Conservation (phyloP, 2,329 filamentous ascomycete species). For the Cladophialophora carrionii region DNA sequence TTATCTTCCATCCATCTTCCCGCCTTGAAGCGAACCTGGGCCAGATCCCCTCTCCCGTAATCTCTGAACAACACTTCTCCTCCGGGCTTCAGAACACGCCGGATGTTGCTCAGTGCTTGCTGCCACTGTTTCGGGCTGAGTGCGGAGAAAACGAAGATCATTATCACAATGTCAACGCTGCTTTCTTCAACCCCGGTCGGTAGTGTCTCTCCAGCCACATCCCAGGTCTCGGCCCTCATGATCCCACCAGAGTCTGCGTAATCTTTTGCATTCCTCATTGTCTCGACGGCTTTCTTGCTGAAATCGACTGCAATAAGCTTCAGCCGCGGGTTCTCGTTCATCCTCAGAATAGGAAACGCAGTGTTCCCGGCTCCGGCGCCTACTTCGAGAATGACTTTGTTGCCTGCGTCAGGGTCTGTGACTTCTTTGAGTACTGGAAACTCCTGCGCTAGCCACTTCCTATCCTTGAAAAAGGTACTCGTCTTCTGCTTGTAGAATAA, state of each 20-base stretch:
- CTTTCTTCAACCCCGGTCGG: conserved; percentile 75
- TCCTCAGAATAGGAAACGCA: conserved; percentile 83
- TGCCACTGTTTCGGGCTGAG: conserved; percentile 83
- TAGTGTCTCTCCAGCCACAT: conserved; percentile 70
- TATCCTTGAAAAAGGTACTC: conserved; percentile 96
- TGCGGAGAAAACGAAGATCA: conserved; percentile 98
- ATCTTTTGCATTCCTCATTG: conserved; percentile 78
- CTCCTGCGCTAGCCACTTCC: conserved; percentile 96
- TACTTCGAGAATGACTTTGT: conserved; percentile 78
- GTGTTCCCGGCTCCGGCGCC: conserved; percentile 96
- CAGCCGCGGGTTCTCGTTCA: conserved; percentile 79
- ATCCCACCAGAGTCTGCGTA: conserved; percentile 65
- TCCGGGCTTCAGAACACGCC: conserved; percentile 82
- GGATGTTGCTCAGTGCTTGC: conserved; percentile 78
- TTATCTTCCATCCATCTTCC: conserved; percentile 93
- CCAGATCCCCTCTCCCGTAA: conserved; percentile 92
- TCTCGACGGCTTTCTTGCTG: conserved; percentile 89
- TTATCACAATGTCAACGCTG: conserved; percentile 86
- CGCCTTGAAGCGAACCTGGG: conserved; percentile 96
- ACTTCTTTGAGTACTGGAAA: conserved; percentile 85
- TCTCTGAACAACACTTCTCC: conserved; percentile 95
- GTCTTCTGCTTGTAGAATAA: conserved; percentile 98
- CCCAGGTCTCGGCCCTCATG: conserved; percentile 94
- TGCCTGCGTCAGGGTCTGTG: conserved; percentile 70
- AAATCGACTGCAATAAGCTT: conserved; percentile 95